These are phyloP conservation scores for Leishmania tarentolae DNA, from an alignment of 208 protist genomes.

Conservation along the genomic window DNA sequence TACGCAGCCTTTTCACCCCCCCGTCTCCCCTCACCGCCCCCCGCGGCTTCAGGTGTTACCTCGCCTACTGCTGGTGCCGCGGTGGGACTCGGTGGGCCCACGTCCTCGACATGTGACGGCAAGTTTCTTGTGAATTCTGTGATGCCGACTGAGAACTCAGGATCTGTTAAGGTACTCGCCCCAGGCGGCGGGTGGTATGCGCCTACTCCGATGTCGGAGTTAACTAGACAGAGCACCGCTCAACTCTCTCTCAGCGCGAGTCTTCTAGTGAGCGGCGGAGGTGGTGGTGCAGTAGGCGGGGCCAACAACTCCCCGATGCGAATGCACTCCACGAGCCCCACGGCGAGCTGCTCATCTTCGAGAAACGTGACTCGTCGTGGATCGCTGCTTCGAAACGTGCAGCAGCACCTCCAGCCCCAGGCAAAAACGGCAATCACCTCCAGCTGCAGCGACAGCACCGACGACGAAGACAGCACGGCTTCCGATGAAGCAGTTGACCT, in stretches of 20 bases:
- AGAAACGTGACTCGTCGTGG: slow-evolving; percentile 18
- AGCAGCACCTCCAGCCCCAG: slow-evolving; percentile 12
- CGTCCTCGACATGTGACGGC: slow-evolving; percentile 12
- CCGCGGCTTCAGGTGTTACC: slow-evolving; percentile 1
- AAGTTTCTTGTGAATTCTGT: slow-evolving; percentile 38
- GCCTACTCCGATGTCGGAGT: neutral
- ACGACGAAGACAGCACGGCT: slow-evolving; percentile 29
- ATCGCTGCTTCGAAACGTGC: slow-evolving; percentile 16
- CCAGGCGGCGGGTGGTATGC: slow-evolving; percentile 21
- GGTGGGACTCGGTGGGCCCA: neutral
- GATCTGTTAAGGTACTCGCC: slow-evolving; percentile 23
- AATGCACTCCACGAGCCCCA: slow-evolving; percentile 22
- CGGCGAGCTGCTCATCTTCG: slow-evolving; percentile 25
- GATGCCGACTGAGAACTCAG: slow-evolving; percentile 36
- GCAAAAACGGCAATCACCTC: slow-evolving; percentile 1
- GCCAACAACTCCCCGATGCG: slow-evolving; percentile 22
- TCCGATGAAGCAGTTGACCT: slow-evolving; percentile 30
- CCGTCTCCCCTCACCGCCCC: slow-evolving; percentile 11
- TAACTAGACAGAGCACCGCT: neutral
- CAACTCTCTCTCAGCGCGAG: slow-evolving; percentile 8
- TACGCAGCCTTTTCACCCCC: slow-evolving; percentile 16
- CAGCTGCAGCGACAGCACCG: slow-evolving; percentile 27
- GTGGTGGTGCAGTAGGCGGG: slow-evolving; percentile 1
- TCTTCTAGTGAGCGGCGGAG: slow-evolving; percentile 9
- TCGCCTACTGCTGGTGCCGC: neutral